A percentile compares a stretch with the other conserved stretches of the same genome.
Conservation (phyloP, 2,329 filamentous ascomycete genomes). For the Periconia sp. region DNA sequence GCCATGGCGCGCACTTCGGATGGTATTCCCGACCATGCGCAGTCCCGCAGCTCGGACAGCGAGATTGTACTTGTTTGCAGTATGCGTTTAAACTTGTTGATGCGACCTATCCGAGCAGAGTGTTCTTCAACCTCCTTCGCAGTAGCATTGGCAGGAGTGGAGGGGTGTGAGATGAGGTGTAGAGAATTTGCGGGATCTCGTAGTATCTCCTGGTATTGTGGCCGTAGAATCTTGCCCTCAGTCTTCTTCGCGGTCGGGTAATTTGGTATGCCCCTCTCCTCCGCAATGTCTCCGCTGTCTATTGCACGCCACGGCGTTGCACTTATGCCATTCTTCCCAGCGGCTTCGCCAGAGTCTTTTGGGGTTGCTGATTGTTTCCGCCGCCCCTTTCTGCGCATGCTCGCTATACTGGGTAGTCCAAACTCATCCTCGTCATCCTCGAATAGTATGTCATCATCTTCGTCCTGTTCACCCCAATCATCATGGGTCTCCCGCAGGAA, state of each 20-base stretch:
- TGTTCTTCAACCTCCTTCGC: conserved; percentile 84
- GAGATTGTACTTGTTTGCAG: conserved; percentile 90
- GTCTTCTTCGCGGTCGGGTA: conserved; percentile 88
- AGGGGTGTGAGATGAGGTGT: conserved; percentile 87
- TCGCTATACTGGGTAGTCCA: conserved; percentile 87
- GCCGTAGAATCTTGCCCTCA: conserved; percentile 92
- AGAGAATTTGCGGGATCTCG: conserved; percentile 85
- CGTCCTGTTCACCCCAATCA: conserved; percentile 74
- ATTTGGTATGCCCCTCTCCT: conserved; percentile 77
- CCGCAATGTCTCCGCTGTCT: conserved; percentile 91
- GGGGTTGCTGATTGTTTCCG: conserved; percentile 47
- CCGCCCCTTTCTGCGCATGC: conserved; percentile 75
- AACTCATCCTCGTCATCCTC: conserved; percentile 96
- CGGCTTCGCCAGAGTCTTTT: conserved; percentile 47
- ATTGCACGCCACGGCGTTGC: conserved; percentile 58
- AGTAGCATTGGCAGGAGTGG: conserved; percentile 70
- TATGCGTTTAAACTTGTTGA: conserved; percentile 98
- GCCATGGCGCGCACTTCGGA: conserved; percentile 97
- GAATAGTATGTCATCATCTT: conserved; percentile 71
- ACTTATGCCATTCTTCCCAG: conserved; percentile 21
- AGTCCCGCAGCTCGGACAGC: conserved; percentile 75
- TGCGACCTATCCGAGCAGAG: conserved; percentile 84
- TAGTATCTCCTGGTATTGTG: conserved; percentile 96
- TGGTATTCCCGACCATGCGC: conserved; percentile 93
- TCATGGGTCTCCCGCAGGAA: conserved; percentile 81